Conservation (phyloP, 2,329 filamentous ascomycete genomes). For the Paecilomyces formosus region DNA sequence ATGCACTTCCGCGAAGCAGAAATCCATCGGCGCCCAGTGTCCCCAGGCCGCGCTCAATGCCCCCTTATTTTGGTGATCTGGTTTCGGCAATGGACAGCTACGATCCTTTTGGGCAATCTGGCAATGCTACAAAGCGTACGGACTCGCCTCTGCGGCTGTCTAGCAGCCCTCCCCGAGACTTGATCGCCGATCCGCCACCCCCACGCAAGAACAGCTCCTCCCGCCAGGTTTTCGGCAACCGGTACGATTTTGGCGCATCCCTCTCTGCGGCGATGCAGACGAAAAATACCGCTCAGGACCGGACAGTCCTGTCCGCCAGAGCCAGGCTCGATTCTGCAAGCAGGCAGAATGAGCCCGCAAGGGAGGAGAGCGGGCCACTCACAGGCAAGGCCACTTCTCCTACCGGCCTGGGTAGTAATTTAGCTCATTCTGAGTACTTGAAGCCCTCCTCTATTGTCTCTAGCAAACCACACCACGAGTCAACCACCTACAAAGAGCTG, state of each 20-base stretch:
- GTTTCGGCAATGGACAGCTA: slow-evolving; percentile 52
- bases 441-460: slow-evolving; percentile 50
- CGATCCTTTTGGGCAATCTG: slow-evolving; percentile 50
- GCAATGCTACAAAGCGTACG: slow-evolving; percentile 53
- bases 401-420: slow-evolving; percentile 9
- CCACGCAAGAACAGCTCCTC: slow-evolving; percentile 40
- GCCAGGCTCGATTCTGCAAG: slow-evolving; percentile 42
- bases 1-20: slow-evolving; percentile 61
- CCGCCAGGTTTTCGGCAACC: slow-evolving; percentile 75
- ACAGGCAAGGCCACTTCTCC: slow-evolving; percentile 12
- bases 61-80: slow-evolving; percentile 63
- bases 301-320: slow-evolving; percentile 48
- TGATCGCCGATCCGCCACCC: slow-evolving; percentile 53
- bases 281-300: slow-evolving; percentile 52
- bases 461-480: slow-evolving; percentile 66
- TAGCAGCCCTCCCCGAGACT: slow-evolving; percentile 56
- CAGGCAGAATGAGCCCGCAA: slow-evolving; percentile 5
- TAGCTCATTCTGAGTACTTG: slow-evolving; percentile 16
- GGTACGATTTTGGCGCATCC: slow-evolving; percentile 95
- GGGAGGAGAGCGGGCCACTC: slow-evolving; percentile 8
- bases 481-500: slow-evolving; percentile 89
- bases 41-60: slow-evolving; percentile 42
- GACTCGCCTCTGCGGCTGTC: slow-evolving; percentile 66
- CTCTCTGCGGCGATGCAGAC: slow-evolving; percentile 71
- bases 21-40: slow-evolving; percentile 46